Evolutionary conservation across 1,284 basidiomycete genomes (phyloP).

Genomic region (Trichosporon inkin): DNA sequence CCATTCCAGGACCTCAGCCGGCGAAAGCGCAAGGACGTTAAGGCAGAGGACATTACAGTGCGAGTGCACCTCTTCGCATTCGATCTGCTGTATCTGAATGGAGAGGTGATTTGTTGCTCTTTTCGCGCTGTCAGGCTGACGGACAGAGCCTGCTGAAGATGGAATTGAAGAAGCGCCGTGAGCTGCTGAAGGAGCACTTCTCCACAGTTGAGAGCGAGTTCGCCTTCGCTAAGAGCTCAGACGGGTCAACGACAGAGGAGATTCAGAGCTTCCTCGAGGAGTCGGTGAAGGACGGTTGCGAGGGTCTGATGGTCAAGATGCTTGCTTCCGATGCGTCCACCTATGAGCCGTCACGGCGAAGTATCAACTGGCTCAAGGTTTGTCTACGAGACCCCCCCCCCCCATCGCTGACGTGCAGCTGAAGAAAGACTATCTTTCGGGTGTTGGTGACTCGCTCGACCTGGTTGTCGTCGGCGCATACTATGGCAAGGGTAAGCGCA

Average conservation of each 20-base stretch:
- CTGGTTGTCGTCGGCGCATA: conserved; percentile 95
- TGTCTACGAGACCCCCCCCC: conserved; percentile 18
- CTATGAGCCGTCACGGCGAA: conserved; percentile 91
- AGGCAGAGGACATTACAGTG: conserved; percentile 59
- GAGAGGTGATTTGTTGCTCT: conserved; percentile 51
- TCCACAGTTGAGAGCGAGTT: conserved; percentile 82
- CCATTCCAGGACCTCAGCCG: conserved; percentile 84
- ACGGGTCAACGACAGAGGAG: conserved; percentile 84
- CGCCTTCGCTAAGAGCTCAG: conserved; percentile 83
- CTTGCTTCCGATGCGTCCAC: conserved; percentile 81
- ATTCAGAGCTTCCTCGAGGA: conserved; percentile 93
- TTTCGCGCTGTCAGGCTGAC: conserved; percentile 6
- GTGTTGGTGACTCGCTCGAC: conserved; percentile 94
- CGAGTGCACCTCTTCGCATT: conserved; percentile 58
- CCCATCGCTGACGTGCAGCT: conserved; percentile 56
- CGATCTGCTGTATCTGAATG: conserved; percentile 58
- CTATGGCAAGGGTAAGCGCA: conserved; percentile 96
- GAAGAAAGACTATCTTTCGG: conserved; percentile 96
- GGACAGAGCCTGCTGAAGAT: conserved; percentile 45
- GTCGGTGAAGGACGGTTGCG: conserved; percentile 95
- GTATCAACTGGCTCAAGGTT: conserved; percentile 98
- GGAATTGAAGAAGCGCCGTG: conserved; percentile 61
- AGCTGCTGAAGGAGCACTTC: conserved; percentile 75
- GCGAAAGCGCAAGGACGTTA: conserved; percentile 79
- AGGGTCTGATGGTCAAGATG: conserved; percentile 99